Conservation (phyloP, 2,329 filamentous ascomycete genomes). For the Metarhizium sp. region DNA sequence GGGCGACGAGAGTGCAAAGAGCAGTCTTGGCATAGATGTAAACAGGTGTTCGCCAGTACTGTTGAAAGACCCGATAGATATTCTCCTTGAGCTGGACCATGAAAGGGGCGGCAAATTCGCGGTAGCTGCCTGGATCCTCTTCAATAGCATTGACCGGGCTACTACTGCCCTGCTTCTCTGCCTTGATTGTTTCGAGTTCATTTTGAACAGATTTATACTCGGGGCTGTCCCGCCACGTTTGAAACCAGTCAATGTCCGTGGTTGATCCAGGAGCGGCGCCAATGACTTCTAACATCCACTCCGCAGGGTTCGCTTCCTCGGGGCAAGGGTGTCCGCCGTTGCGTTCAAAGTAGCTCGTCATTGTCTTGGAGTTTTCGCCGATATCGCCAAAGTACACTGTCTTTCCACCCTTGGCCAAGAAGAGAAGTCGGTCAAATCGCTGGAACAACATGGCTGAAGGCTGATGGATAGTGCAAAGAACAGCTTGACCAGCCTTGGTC, state of each 20-base stretch:
- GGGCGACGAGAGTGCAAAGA: constrained; percentile 53
- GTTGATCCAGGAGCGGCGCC: constrained; percentile 55
- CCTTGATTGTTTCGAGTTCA: constrained; percentile 49
- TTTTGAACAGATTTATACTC: constrained; percentile 46
- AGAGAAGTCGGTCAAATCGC: constrained; percentile 73
- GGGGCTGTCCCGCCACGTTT: constrained; percentile 48
- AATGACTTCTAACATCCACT: constrained; percentile 64
- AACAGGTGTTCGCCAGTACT: constrained; percentile 83
- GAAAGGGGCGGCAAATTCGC: constrained; percentile 77
- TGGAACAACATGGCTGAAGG: constrained; percentile 95
- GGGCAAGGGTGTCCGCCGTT: constrained; percentile 60
- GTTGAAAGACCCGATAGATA: constrained; percentile 68
- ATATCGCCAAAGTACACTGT: constrained; percentile 79
- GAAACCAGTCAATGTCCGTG: constrained; percentile 56
- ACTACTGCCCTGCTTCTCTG: constrained; percentile 28
- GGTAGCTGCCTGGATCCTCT: constrained; percentile 39
- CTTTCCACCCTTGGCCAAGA: constrained; percentile 65
- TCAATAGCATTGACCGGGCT: constrained; percentile 14
- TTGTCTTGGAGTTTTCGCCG: constrained; percentile 56
- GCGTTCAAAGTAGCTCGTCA: constrained; percentile 69
- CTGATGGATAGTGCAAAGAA: constrained; percentile 96
- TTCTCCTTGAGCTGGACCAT: constrained; percentile 56
- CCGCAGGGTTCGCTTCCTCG: constrained; percentile 64
- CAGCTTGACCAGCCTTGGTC: constrained; percentile 79
- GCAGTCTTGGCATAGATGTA: constrained; percentile 80